Conservation (phyloP, 2,329 filamentous ascomycete species). For the Colletotrichum echinochloae region DNA sequence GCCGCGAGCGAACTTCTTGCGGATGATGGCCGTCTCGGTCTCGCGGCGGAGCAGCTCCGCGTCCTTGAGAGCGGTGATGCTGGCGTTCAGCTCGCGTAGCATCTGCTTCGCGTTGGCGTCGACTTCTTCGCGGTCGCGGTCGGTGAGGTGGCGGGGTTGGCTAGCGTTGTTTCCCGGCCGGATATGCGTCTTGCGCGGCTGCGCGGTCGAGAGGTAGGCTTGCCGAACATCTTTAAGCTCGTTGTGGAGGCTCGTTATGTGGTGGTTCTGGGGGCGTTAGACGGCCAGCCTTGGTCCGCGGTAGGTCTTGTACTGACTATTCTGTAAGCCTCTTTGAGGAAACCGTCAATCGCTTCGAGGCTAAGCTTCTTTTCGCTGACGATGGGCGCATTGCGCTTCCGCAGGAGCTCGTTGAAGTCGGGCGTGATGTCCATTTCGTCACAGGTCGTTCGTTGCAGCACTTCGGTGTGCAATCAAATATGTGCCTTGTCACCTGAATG, state of each 20-base stretch:
- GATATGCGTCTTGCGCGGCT: constrained; percentile 68
- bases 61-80: constrained; percentile 82
- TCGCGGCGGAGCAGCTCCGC: constrained; percentile 86
- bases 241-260: constrained; percentile 82
- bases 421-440: constrained; percentile 72
- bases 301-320: constrained; percentile 71
- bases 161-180: constrained; percentile 49
- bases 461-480: background rate
- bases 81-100: constrained; percentile 85
- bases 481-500: background rate
- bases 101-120: constrained; percentile 89
- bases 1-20: constrained; percentile 75
- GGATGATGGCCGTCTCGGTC: constrained; percentile 76
- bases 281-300: background rate
- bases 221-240: constrained; percentile 88
- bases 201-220: constrained; percentile 87
- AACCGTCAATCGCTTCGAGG: constrained; percentile 77
- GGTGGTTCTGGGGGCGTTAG: constrained; percentile 73
- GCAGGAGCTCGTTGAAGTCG: constrained; percentile 76
- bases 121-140: constrained; percentile 85
- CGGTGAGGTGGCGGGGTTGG: constrained; percentile 72
- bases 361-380: constrained; percentile 56
- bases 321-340: constrained; percentile 92
- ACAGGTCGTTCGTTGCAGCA: background rate
- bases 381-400: constrained; percentile 65